Base-by-base conservation (phyloP, 768 basidiomycete species). In the Podaxis pistillaris region DNA sequence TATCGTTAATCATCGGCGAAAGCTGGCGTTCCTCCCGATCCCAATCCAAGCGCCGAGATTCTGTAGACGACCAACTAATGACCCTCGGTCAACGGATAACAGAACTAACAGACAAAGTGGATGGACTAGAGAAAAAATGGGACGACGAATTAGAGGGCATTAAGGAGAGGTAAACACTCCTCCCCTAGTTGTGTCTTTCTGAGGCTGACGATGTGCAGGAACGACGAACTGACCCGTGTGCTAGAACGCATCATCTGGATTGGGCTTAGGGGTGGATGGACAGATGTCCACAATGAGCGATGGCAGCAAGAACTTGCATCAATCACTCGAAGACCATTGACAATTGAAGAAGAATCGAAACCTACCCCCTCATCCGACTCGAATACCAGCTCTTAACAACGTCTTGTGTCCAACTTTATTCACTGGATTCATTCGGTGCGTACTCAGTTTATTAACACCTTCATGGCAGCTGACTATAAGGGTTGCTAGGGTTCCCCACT, bases 21-120 rank as follows among this genome's bases (percentile, higher is more conserved):
- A 78, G 87, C 24, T 94, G 84, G 82, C 88, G 93, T 0, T 81
- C 84, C 1, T 88, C 90, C 0, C 80, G 89, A 19, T 90, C 80
- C 62, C 79, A 87, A 63, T 81, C 86, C 0, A 89, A 84, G 69
- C 86, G 89, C n/a, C 78, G 90, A 50, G 90, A 88, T 65, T 78
- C 76, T 53, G 86, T 94, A 7, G 86, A 90, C 64, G 91, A 93
- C 57, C 79, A 83, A 60, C 76, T 93, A 28, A 89, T 91, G 4
- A 78, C 79, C 1, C 78, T 93, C 1, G 74, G 76, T 13, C 73
- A 68, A 5, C 74, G 75, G 2, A 69, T 93, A 1, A 69, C 75
- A 49, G 79, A 80, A 22, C 68, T 93, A 28, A 74, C 75, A 15
- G 71, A 72, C 24, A 72, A 76, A 4, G 71, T 86, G 12, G 77